Percentiles rank a stretch among this genome's conserved stretches.
phyloP scores from a whole-genome alignment of 2,329 filamentous ascomycete genomes.

The Nannizziopsis arthrosporioides region DNA sequence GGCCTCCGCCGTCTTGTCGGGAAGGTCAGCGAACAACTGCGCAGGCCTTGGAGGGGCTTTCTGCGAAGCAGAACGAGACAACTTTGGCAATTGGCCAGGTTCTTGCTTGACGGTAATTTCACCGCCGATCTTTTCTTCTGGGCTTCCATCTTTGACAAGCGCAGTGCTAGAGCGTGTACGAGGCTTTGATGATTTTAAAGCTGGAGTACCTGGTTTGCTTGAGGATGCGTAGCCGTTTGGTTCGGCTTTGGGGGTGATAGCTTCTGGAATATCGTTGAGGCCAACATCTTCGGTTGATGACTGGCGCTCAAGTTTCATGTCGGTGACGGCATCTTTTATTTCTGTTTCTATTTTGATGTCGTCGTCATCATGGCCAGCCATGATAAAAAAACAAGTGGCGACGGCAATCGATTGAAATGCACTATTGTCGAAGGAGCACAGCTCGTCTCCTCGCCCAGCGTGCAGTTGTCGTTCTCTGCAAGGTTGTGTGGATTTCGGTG shows the following conservation, averaged over 20 bases:
- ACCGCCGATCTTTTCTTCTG: slow-evolving; percentile 47
- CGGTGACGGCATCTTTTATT: slow-evolving; percentile 27
- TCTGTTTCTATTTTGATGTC: slow-evolving; percentile 27
- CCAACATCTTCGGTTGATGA: slow-evolving; percentile 19
- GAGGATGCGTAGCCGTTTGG: slow-evolving; percentile 12
- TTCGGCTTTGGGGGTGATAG: slow-evolving; percentile 15
- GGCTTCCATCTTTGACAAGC: slow-evolving; percentile 28
- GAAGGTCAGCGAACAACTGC: slow-evolving; percentile 59
- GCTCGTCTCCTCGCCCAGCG: not conserved
- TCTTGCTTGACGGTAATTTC: slow-evolving; percentile 53
- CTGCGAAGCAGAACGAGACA: slow-evolving; percentile 60
- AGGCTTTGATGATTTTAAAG: slow-evolving; percentile 16
- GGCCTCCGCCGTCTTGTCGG: slow-evolving; percentile 67
- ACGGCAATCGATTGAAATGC: slow-evolving; percentile 12
- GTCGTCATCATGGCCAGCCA: slow-evolving; percentile 33
- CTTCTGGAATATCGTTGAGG: slow-evolving; percentile 19
- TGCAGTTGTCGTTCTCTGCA: not conserved
- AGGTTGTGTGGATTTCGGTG: not conserved
- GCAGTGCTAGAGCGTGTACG: slow-evolving; percentile 18
- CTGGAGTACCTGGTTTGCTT: slow-evolving; percentile 14
- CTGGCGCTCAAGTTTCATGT: slow-evolving; percentile 26
- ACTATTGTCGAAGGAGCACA: not conserved
- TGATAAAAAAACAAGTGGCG: slow-evolving; percentile 24
- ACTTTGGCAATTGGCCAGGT: slow-evolving; percentile 56
- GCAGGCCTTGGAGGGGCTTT: slow-evolving; percentile 54